phyloP scores from a whole-genome alignment of 2,329 filamentous ascomycete genomes.

The Paraphoma chrysanthemicola region DNA sequence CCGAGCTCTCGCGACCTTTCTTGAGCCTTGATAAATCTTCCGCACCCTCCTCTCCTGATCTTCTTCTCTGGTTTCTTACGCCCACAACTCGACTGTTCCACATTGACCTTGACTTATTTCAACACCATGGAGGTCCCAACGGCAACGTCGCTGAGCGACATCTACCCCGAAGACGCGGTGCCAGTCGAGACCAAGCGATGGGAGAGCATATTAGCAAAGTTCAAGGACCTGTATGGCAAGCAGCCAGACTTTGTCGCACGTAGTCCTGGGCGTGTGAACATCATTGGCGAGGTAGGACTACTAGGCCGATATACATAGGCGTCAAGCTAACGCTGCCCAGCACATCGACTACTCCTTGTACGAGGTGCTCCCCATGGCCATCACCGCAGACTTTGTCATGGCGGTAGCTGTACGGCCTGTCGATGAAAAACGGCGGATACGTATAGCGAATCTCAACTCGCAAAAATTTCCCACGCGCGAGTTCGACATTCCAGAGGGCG shows the following conservation, averaged over 20 bases:
- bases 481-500: constrained; percentile 71
- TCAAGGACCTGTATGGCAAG: constrained; percentile 73
- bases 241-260: constrained; percentile 82
- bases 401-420: constrained; percentile 70
- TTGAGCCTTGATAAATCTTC: constrained; percentile 14
- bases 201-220: constrained; percentile 74
- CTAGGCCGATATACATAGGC: background rate
- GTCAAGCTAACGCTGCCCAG: constrained; percentile 41
- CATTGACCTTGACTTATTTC: background rate
- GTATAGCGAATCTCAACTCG: constrained; percentile 79
- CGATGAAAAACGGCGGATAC: constrained; percentile 66
- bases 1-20: constrained; percentile 26
- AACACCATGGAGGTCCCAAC: constrained; percentile 68
- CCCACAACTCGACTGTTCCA: background rate
- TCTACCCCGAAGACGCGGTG: constrained; percentile 80
- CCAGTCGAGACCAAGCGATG: constrained; percentile 75
- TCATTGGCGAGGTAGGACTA: constrained; percentile 78
- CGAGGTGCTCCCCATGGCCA: constrained; percentile 93
- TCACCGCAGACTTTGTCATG: constrained; percentile 88
- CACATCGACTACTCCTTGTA: constrained; percentile 99
- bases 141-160: constrained; percentile 76
- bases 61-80: constrained; percentile 4
- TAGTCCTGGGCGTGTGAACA: constrained; percentile 94
- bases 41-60: constrained; percentile 1
- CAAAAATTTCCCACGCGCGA: constrained; percentile 77